A percentile compares a stretch with the other conserved stretches of the same genome.
phyloP scores from a whole-genome alignment of 345 rosid species.

The Gossypium rotundifolium region DNA sequence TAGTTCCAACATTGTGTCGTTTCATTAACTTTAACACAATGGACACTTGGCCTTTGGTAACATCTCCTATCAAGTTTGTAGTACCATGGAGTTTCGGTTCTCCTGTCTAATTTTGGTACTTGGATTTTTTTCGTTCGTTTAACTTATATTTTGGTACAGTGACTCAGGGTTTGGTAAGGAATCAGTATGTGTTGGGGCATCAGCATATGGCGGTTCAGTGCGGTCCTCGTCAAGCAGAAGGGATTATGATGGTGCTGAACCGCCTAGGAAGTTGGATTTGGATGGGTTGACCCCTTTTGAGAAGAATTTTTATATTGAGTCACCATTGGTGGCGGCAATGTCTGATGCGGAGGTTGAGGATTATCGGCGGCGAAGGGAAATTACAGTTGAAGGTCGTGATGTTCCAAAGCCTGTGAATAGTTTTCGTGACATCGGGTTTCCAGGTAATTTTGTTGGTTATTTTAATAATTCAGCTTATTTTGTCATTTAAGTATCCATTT shows the following conservation, averaged over 20 bases:
- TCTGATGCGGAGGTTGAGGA: conserved; percentile 72
- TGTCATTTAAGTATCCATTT: neutral
- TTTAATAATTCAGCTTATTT: neutral
- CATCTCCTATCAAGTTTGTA: neutral
- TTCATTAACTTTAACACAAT: neutral
- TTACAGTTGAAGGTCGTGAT: conserved; percentile 91
- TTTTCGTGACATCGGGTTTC: conserved; percentile 83
- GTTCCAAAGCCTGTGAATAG: conserved; percentile 87
- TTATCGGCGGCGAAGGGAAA: conserved; percentile 68
- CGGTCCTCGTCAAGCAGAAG: conserved; percentile 50
- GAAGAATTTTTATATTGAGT: conserved; percentile 88
- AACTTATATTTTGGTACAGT: conserved; percentile 34
- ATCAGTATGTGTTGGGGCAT: conserved; percentile 30
- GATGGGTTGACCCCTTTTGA: conserved; percentile 95
- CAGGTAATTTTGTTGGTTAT: conserved; percentile 43
- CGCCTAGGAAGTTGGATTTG: conserved; percentile 68
- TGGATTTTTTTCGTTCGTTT: conserved; percentile 3
- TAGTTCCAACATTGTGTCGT: neutral
- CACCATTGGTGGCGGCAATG: conserved; percentile 82
- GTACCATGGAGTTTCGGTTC: neutral
- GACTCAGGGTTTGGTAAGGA: conserved; percentile 75
- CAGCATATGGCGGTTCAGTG: conserved; percentile 46
- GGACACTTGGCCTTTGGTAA: neutral
- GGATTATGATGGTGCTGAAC: conserved; percentile 45
- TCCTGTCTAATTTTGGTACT: conserved; percentile 12